phyloP scores from a whole-genome alignment of 2,329 filamentous ascomycete species.

The Thelonectria olida region DNA sequence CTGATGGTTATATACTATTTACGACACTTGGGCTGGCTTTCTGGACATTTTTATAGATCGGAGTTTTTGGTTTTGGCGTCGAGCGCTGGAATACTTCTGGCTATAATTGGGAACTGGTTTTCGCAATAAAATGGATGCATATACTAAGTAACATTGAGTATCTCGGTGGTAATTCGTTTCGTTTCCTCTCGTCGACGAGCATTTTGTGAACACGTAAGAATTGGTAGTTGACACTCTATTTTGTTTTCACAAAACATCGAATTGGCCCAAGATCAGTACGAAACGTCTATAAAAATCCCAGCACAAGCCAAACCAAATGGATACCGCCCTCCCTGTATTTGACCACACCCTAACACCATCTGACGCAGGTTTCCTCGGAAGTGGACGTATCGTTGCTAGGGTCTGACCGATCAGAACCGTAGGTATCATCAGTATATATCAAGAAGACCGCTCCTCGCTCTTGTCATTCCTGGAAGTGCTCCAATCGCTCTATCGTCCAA shows the following conservation, averaged over 20 bases:
- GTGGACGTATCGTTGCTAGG: slow-evolving; percentile 11
- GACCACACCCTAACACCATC: slow-evolving; percentile 26
- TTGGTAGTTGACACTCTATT: neutral
- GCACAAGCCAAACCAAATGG: slow-evolving; percentile 25
- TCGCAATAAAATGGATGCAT: too few relatives aligned
- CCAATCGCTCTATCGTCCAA: slow-evolving; percentile 19
- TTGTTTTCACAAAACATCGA: slow-evolving; percentile 10
- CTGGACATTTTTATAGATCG: neutral
- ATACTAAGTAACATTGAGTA: neutral
- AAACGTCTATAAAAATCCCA: slow-evolving; percentile 28
- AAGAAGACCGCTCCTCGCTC: slow-evolving; percentile 16
- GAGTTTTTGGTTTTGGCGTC: neutral
- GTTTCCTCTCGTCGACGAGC: too few relatives aligned
- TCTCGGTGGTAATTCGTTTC: too few relatives aligned
- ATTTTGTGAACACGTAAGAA: too few relatives aligned
- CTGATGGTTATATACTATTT: too few relatives aligned
- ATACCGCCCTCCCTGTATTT: slow-evolving; percentile 19
- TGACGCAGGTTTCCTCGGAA: slow-evolving; percentile 15
- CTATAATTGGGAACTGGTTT: too few relatives aligned
- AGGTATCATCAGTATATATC: slow-evolving; percentile 22
- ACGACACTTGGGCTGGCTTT: neutral
- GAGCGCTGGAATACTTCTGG: too few relatives aligned
- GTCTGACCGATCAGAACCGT: slow-evolving; percentile 5
- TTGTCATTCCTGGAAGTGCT: slow-evolving; percentile 20
- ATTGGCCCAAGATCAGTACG: slow-evolving; percentile 28